Base-by-base conservation (phyloP, 768 basidiomycete genomes). In the Sutorius australiensis region DNA sequence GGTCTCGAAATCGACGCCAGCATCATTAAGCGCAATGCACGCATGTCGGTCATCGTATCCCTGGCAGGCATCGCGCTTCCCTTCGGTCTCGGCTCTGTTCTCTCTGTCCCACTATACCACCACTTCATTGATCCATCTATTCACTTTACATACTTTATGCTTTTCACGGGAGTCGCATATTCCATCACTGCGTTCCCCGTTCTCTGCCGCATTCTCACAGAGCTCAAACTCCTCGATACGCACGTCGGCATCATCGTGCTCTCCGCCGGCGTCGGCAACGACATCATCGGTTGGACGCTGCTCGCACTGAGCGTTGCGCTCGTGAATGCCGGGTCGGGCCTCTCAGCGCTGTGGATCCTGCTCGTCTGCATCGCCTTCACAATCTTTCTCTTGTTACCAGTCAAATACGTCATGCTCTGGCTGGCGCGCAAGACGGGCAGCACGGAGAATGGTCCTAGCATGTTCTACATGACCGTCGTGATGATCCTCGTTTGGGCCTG, bases 91-190 rank as follows among this genome's bases (percentile, higher is more conserved):
- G 95, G 95, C 0, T 80, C 87, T 0, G 86, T 77, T 0, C 73
- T 87, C 39, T 78, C 83, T 1, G 78, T 92, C 5, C 90, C 86
- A 0, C 9, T 68, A 24, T 70, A 65, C 42, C 53, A 58, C 43
- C 64, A 40, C n/a, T 47, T 95, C 71, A 80, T 92, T 58, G 79
- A 86, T 63, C 68, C 73, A 1, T 74, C 71, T 42, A 77, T 86
- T 45, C 77, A 83, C 48, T 95, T 93, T 68, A 86, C 90, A 0
- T 78, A 95, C 67, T 98, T 98, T 70, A 84, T 97, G 81, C 82
- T 99, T 34, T 98, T 98, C 71, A 84, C 89, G 10, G 93, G 92
- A 13, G 92, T 95, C 19, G 92, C 93, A 1, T 93, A 86, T 72
- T 86, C 87, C 3, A 92, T 92, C 62, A 92, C 89, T 0, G 90